Base-by-base conservation (phyloP, 1,139 yeast species). In the Chernovozyma sophiae-reginae region DNA sequence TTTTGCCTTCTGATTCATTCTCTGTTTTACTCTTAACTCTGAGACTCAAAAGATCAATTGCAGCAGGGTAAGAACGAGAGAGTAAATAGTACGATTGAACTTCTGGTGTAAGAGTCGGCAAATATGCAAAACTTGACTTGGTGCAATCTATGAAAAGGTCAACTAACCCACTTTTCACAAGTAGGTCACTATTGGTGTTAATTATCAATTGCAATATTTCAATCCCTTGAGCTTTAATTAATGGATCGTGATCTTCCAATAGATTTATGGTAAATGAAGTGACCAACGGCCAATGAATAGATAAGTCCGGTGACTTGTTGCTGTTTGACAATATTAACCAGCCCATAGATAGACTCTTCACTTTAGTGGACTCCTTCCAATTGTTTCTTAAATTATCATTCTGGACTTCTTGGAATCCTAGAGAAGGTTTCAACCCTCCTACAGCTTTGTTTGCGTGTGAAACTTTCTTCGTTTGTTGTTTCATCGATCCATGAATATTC, bases 211-310 rank as follows among this genome's bases (percentile, higher is more conserved):
- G 41, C 3, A 69, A 48, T 3, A 76, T 45, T 16, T 49, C 46
- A 36, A 72, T 66, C 11, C 78, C 79, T 38, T 65, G 66, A 0
- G 58, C 47, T 43, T 78, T 77, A 36, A 67, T 56, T 6, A 45
- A 43, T 0, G 73, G 63, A 18, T 74, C 76, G 36, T 68, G 67
- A 41, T 74, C 76, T 46, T 79, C 83, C 16, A 77, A 51, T 10
- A 76, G 52, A 41, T 75, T 75, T 18, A 79, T 52, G 4, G 65
- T 56, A 8, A 77, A 68, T 1, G 84, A 76, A 0, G 78, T 58
- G 1, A 76, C 43, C 4, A 73, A 40, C 22, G 72, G 58, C 77
- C 80, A 74, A 37, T 62, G 43, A 4, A 8, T 6, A 6, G 29
- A 13, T 14, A 26, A 26, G 6, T 26, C 10, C 12, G 6, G 29